Conservation (phyloP, 352 stramenopile genomes). For the Globisporangium cederbergense region DNA sequence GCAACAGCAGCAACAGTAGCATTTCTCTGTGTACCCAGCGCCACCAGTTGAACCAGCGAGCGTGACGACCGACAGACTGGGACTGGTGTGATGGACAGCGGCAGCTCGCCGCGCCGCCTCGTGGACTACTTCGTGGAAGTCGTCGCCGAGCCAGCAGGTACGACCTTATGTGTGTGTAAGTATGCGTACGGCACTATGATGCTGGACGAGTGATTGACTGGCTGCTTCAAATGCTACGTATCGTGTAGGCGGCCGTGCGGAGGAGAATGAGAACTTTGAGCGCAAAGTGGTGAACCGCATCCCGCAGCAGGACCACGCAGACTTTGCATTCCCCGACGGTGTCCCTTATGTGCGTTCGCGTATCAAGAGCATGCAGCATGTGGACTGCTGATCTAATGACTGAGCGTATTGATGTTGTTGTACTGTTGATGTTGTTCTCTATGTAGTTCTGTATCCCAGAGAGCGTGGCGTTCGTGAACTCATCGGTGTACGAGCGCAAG, state of each 20-base stretch:
- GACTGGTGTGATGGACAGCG: slow-evolving; percentile 3
- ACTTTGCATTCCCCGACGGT: slow-evolving; percentile 67
- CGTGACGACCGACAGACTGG: neutral
- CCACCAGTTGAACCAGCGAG: neutral
- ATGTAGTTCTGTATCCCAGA: slow-evolving; percentile 73
- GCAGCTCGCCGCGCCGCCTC: slow-evolving; percentile 26
- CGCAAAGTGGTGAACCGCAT: slow-evolving; percentile 42
- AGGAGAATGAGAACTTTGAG: slow-evolving; percentile 38
- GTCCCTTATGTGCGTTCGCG: slow-evolving; percentile 51
- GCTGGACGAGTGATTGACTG: neutral
- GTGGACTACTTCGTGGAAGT: slow-evolving; percentile 81
- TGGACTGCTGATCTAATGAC: neutral
- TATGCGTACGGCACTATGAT: neutral
- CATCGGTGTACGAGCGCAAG: slow-evolving; percentile 54
- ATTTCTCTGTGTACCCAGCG: neutral
- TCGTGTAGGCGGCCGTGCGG: slow-evolving; percentile 8
- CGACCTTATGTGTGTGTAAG: neutral
- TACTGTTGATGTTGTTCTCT: neutral
- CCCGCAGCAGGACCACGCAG: slow-evolving; percentile 39
- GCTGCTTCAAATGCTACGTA: neutral
- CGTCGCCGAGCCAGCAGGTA: slow-evolving; percentile 32
- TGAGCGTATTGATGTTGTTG: neutral
- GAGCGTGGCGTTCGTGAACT: slow-evolving; percentile 33
- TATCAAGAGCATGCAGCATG: neutral
- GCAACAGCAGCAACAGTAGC: neutral